Percentiles rank a stretch among this genome's conserved stretches.
Conservation (phyloP, 495 filamentous ascomycete species). For the Penicillium steckii region DNA sequence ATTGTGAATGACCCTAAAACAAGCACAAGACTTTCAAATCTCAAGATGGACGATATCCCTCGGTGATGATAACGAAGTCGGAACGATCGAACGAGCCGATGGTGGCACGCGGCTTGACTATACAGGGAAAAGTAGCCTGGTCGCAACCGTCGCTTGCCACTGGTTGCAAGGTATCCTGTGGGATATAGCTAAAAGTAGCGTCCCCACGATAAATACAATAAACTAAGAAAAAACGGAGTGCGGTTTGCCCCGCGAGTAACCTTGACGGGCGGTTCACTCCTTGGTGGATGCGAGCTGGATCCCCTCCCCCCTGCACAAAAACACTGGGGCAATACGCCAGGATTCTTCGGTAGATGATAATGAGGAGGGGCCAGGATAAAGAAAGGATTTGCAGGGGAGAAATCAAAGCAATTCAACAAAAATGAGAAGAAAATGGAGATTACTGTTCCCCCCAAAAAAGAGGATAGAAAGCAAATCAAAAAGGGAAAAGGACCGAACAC, state of each 20-base stretch:
- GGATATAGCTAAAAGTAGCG: constrained; percentile 27
- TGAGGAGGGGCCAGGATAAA: not conserved
- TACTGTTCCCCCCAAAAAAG: not conserved
- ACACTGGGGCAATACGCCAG: constrained; percentile 1
- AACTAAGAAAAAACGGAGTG: constrained; percentile 8
- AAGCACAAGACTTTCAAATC: not conserved
- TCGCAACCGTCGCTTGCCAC: constrained; percentile 20
- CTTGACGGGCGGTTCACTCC: constrained; percentile 1
- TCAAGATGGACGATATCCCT: not conserved
- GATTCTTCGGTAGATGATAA: not conserved
- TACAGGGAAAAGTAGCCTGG: constrained; percentile 24
- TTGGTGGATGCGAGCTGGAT: constrained; percentile 2
- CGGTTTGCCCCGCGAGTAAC: constrained; percentile 14
- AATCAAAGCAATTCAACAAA: constrained; percentile 7
- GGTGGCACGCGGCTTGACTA: constrained; percentile 23
- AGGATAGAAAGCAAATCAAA: constrained; percentile 8
- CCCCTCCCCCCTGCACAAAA: constrained; percentile 2
- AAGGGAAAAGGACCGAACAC: constrained; percentile 6
- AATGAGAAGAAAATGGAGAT: constrained; percentile 1
- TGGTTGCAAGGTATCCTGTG: constrained; percentile 23
- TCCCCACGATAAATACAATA: constrained; percentile 26
- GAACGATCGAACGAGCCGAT: constrained; percentile 18
- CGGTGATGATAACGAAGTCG: constrained; percentile 10
- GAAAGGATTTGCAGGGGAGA: not conserved
- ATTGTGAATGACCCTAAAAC: not conserved